These are phyloP conservation scores for Acanthamoeba castellanii DNA, from an alignment of 208 protist genomes.

Conservation along the genomic window DNA sequence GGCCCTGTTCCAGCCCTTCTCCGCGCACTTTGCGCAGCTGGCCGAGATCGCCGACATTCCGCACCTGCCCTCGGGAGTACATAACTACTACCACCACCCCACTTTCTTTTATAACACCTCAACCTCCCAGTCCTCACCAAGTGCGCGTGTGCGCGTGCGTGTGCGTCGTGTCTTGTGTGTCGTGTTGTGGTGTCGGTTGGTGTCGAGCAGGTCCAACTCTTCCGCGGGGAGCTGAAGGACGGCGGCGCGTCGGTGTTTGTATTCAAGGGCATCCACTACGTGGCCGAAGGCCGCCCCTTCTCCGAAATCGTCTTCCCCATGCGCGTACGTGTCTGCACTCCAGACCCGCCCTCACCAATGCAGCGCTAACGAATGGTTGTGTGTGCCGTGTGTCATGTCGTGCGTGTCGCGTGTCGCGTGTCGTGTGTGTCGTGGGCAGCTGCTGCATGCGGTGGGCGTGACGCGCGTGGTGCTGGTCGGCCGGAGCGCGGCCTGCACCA, in stretches of 20 bases:
- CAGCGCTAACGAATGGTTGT: background rate
- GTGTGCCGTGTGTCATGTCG: background rate
- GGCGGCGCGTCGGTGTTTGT: background rate
- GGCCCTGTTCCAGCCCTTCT: background rate
- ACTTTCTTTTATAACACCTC: background rate
- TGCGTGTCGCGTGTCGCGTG: constrained; percentile 24
- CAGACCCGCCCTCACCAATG: background rate
- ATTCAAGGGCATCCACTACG: constrained; percentile 51
- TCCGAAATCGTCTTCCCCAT: constrained; percentile 41
- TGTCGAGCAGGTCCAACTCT: constrained; percentile 4
- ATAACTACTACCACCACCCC: too few relatives aligned
- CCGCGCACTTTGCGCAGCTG: background rate
- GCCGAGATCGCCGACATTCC: background rate
- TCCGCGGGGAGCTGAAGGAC: background rate
- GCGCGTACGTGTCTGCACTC: background rate
- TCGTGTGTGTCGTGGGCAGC: background rate
- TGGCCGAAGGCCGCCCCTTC: constrained; percentile 52
- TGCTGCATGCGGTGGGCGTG: constrained; percentile 58
- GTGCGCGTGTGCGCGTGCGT: too few relatives aligned
- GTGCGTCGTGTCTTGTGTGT: too few relatives aligned
- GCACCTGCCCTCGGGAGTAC: constrained; percentile 7
- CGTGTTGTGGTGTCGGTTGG: background rate
- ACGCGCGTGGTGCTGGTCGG: background rate
- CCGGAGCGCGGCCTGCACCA: background rate
- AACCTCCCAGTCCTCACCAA: too few relatives aligned